Percentiles rank a stretch among this genome's conserved stretches.
Conservation (phyloP, 1,139 yeast genomes). For the Candida dubliniensis region DNA sequence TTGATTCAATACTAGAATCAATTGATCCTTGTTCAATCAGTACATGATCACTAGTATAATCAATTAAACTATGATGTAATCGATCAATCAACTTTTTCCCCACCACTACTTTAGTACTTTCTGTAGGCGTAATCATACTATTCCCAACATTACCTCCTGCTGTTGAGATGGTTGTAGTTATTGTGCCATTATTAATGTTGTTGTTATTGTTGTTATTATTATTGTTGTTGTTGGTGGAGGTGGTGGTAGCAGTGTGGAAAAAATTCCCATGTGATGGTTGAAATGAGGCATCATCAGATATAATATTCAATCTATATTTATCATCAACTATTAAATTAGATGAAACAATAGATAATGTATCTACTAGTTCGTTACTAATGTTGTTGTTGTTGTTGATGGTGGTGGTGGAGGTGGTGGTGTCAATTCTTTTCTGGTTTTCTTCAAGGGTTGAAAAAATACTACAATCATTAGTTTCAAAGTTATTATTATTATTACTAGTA, state of each 20-base stretch:
- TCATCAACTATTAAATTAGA: conserved; percentile 3
- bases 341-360: conserved; percentile 5
- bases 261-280: conserved; percentile 1
- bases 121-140: not conserved
- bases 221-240: not conserved
- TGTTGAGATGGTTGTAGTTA: not conserved
- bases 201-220: not conserved
- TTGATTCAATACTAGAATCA: not conserved
- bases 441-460: not conserved
- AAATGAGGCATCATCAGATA: conserved; percentile 10
- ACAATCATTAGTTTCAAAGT: not conserved
- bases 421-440: not conserved
- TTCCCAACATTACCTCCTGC: not conserved
- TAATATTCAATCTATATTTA: conserved; percentile 4
- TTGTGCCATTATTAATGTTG: not conserved
- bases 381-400: not conserved
- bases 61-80: not conserved
- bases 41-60: conserved; percentile 4
- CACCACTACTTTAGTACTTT: conserved; percentile 1
- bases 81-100: conserved; percentile 1
- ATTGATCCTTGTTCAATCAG: conserved; percentile 2
- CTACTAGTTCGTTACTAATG: not conserved
- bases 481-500: not conserved
- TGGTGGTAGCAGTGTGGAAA: not conserved
- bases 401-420: not conserved